phyloP scores from a whole-genome alignment of 2,329 filamentous ascomycete species.

The Didymellaceae sp. region DNA sequence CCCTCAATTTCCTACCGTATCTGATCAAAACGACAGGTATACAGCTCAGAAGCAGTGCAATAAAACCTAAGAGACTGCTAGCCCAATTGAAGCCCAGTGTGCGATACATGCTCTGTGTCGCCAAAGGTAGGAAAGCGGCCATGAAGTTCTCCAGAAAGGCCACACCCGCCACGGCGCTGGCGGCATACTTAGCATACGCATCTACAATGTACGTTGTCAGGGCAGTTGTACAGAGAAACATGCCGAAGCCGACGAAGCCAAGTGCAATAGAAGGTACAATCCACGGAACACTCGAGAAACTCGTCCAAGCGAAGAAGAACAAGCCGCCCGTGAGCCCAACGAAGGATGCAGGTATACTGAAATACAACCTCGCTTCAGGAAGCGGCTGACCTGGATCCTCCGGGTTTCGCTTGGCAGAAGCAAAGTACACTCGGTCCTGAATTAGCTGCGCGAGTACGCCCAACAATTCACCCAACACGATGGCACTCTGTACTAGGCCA shows the following conservation, averaged over 20 bases:
- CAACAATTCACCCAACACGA: slow-evolving; percentile 55
- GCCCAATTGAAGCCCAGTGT: slow-evolving; percentile 59
- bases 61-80: slow-evolving; percentile 55
- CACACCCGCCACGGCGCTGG: slow-evolving; percentile 57
- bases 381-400: slow-evolving; percentile 50
- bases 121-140: slow-evolving; percentile 57
- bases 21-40: slow-evolving; percentile 55
- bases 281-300: slow-evolving; percentile 54
- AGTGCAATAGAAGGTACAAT: slow-evolving; percentile 57
- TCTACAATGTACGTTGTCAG: slow-evolving; percentile 59
- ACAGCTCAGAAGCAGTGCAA: slow-evolving; percentile 53
- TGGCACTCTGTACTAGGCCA: slow-evolving; percentile 54
- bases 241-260: slow-evolving; percentile 57
- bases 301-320: slow-evolving; percentile 60
- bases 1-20: slow-evolving; percentile 52
- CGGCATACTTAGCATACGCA: slow-evolving; percentile 58
- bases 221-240: slow-evolving; percentile 54
- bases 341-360: slow-evolving; percentile 53
- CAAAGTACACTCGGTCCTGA: slow-evolving; percentile 51
- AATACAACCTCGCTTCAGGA: slow-evolving; percentile 56
- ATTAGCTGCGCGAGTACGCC: slow-evolving; percentile 49
- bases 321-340: slow-evolving; percentile 57
- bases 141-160: slow-evolving; percentile 58
- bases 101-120: slow-evolving; percentile 56
- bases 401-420: slow-evolving; percentile 48